A percentile compares a stretch with the other conserved stretches of the same genome.
Conservation (phyloP, 805 yeast genomes). For the Phaffomyces opuntiae region DNA sequence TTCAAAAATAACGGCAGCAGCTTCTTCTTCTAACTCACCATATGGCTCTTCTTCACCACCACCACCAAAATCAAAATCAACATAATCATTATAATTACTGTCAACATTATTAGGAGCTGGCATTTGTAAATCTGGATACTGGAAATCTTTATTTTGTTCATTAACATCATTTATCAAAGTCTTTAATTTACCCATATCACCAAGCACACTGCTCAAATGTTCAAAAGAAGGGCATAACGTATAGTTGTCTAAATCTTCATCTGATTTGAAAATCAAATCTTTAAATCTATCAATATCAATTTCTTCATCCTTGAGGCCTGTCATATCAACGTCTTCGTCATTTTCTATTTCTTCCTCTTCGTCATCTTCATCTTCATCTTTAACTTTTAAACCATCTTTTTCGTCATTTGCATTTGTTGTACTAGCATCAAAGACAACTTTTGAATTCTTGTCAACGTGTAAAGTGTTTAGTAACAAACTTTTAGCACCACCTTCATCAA, state of each 20-base stretch:
- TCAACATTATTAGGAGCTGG: constrained; percentile 12
- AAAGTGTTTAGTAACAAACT: constrained; percentile 59
- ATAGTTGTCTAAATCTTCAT: constrained; percentile 23
- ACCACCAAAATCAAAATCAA: constrained; percentile 15
- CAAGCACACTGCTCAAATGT: constrained; percentile 51
- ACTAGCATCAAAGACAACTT: constrained; percentile 63
- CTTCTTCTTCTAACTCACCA: constrained; percentile 20
- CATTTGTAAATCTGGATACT: constrained; percentile 9
- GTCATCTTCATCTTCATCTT: neutral
- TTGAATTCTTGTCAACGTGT: constrained; percentile 41
- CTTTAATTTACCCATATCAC: constrained; percentile 48
- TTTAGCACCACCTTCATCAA: constrained; percentile 80
- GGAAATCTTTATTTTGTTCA: constrained; percentile 17
- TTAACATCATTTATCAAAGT: constrained; percentile 34
- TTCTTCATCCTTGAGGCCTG: constrained; percentile 18
- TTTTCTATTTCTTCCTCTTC: constrained; percentile 24
- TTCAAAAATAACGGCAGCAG: constrained; percentile 18
- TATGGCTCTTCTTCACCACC: constrained; percentile 17
- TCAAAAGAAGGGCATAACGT: constrained; percentile 68
- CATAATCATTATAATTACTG: constrained; percentile 10
- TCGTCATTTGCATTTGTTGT: constrained; percentile 19
- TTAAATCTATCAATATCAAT: constrained; percentile 23
- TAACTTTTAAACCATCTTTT: constrained; percentile 1
- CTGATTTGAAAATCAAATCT: constrained; percentile 23
- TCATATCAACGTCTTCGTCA: constrained; percentile 17